phyloP scores from a whole-genome alignment of 192 early-diverging fungal genomes.

The Martensiomyces pterosporus region DNA sequence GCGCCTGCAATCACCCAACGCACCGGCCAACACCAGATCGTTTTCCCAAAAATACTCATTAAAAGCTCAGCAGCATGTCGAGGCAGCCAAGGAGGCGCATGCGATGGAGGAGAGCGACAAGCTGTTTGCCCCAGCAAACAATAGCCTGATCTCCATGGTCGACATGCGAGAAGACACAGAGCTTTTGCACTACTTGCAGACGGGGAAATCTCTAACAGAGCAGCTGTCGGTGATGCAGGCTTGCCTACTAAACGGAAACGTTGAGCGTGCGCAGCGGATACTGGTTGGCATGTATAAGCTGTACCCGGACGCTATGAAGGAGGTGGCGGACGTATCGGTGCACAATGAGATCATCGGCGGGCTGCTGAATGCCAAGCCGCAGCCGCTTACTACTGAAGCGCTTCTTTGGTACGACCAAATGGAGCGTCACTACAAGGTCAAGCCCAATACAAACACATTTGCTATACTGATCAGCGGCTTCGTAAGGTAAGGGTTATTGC shows the following conservation, averaged over 20 bases:
- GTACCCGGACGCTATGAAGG: conserved; percentile 66
- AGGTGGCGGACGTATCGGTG: conserved; percentile 62
- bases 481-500: conserved; percentile 42
- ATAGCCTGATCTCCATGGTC: conserved; percentile 7
- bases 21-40: conserved; percentile 1
- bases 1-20: no score
- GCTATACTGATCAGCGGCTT: conserved; percentile 71
- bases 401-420: conserved; percentile 70
- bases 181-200: conserved; percentile 29
- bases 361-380: conserved; percentile 52
- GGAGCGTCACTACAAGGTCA: conserved; percentile 50
- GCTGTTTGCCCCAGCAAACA: conserved; percentile 17
- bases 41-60: conserved; percentile 17
- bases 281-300: conserved; percentile 59
- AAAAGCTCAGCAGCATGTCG: conserved; percentile 10
- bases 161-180: conserved; percentile 19
- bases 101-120: conserved; percentile 10
- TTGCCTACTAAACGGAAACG: conserved; percentile 67
- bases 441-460: conserved; percentile 68
- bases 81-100: conserved; percentile 4
- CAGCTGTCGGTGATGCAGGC: conserved; percentile 77
- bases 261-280: conserved; percentile 70
- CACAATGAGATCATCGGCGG: conserved; percentile 84
- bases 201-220: conserved; percentile 54
- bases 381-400: conserved; percentile 54